These are phyloP conservation scores for Scolecobasidium constrictum DNA, from an alignment of 2,329 filamentous ascomycete genomes.

Conservation along the genomic window DNA sequence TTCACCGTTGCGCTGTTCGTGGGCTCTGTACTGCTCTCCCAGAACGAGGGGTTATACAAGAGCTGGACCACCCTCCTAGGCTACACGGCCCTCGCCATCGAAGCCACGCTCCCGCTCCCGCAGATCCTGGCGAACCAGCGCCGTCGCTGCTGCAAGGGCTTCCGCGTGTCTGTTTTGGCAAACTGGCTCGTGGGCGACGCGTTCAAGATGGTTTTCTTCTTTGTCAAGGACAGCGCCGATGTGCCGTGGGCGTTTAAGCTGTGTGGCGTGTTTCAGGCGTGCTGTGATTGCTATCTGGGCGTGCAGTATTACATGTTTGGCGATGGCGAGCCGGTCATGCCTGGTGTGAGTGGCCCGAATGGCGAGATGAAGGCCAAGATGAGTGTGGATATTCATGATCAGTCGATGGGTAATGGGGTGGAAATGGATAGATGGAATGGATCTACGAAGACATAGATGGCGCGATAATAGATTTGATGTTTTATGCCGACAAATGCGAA, in stretches of 20 bases:
- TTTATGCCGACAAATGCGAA: no score
- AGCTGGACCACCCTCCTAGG: constrained; percentile 58
- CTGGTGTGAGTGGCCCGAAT: constrained; percentile 8
- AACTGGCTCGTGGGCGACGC: constrained; percentile 72
- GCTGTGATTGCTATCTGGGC: constrained; percentile 64
- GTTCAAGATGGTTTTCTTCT: constrained; percentile 72
- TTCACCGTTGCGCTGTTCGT: constrained; percentile 50
- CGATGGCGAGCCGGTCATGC: constrained; percentile 28
- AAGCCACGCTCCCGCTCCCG: constrained; percentile 71
- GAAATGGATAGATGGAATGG: constrained; percentile 1
- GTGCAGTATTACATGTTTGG: constrained; percentile 65
- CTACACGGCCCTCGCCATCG: constrained; percentile 64
- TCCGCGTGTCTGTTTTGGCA: constrained; percentile 62
- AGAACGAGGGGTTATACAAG: constrained; percentile 24
- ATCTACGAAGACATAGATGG: neutral
- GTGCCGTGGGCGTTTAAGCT: constrained; percentile 74
- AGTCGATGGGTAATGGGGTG: neutral
- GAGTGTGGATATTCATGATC: neutral
- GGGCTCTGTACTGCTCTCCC: constrained; percentile 56
- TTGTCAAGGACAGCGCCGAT: constrained; percentile 49
- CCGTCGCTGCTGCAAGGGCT: constrained; percentile 62
- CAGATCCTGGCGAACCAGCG: constrained; percentile 64
- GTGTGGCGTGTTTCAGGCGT: constrained; percentile 71
- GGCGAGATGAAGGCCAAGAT: neutral
- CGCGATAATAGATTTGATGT: no score